Percentiles rank a stretch among this genome's conserved stretches.
Conservation (phyloP, 2,329 filamentous ascomycete genomes). For the Dactylellina sp. region DNA sequence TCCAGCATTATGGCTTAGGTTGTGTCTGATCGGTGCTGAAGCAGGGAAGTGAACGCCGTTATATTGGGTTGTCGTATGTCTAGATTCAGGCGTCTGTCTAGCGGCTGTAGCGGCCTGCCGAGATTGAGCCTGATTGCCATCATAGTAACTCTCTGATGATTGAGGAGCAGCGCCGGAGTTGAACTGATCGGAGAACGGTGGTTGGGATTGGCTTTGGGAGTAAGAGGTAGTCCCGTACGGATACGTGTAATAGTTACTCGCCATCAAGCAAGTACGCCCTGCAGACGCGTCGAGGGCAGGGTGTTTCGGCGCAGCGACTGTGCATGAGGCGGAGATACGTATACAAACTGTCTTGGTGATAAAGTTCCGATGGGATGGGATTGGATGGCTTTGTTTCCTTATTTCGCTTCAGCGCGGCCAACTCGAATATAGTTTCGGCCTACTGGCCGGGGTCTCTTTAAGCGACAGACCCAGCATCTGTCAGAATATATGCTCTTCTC, state of each 20-base stretch:
- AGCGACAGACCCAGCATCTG: no score
- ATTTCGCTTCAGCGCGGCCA: not conserved
- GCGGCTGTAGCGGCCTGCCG: slow-evolving; percentile 1
- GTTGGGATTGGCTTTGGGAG: slow-evolving; percentile 34
- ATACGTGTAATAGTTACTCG: slow-evolving; percentile 43
- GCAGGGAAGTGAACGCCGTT: slow-evolving; percentile 50
- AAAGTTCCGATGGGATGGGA: not conserved
- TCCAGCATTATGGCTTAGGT: not conserved
- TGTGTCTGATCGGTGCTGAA: slow-evolving; percentile 26
- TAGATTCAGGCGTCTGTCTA: slow-evolving; percentile 15
- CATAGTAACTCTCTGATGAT: slow-evolving; percentile 31
- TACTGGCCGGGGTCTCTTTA: no score
- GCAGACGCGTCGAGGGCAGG: slow-evolving; percentile 22
- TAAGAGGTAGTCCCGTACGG: slow-evolving; percentile 30
- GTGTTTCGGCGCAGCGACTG: not conserved
- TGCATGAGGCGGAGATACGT: not conserved
- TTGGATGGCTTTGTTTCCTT: slow-evolving; percentile 1
- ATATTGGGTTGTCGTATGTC: slow-evolving; percentile 36
- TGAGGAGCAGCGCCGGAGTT: slow-evolving; percentile 20
- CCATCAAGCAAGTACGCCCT: slow-evolving; percentile 23
- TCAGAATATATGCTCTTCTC: no score
- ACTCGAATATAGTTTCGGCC: not conserved
- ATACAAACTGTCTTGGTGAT: not conserved
- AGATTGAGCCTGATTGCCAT: slow-evolving; percentile 2
- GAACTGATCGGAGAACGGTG: slow-evolving; percentile 35